Evolutionary conservation across 192 early-diverging fungal genomes (phyloP).

Genomic region (Obelidium mucronatum): DNA sequence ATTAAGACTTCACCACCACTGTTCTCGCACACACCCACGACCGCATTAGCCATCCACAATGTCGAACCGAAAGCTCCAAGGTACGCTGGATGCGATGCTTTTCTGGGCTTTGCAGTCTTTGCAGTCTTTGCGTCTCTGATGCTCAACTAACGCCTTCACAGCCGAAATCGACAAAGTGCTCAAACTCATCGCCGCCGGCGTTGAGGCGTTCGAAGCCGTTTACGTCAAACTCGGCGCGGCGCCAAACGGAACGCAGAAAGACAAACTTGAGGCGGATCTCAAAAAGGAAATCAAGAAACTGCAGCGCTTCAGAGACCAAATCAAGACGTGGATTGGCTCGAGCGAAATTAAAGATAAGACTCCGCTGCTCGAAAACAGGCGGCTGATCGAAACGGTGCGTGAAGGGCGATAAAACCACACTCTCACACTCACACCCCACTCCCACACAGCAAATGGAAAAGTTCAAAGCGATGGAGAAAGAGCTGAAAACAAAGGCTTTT

Average conservation of each 20-base stretch:
- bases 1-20: too few relatives aligned
- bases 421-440: neutral
- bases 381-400: conserved; percentile 86
- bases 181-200: conserved; percentile 95
- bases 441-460: conserved; percentile 91
- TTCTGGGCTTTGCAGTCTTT: neutral
- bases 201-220: conserved; percentile 92
- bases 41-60: too few relatives aligned
- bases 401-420: neutral
- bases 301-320: conserved; percentile 95
- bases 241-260: conserved; percentile 85
- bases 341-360: conserved; percentile 98
- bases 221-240: conserved; percentile 87
- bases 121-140: neutral
- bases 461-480: conserved; percentile 98
- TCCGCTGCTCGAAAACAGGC: conserved; percentile 86
- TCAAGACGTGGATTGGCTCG: conserved; percentile 94
- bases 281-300: conserved; percentile 99
- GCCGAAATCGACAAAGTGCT: conserved; percentile 96
- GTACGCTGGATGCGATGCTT: neutral
- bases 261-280: conserved; percentile 94
- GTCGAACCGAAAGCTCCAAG: conserved; percentile 23
- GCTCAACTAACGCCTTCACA: conserved; percentile 30
- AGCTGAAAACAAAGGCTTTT: conserved; percentile 99
- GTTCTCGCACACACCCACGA: too few relatives aligned